Base-by-base conservation (phyloP, 495 filamentous ascomycete genomes). In the Aspergillus kassunensis region DNA sequence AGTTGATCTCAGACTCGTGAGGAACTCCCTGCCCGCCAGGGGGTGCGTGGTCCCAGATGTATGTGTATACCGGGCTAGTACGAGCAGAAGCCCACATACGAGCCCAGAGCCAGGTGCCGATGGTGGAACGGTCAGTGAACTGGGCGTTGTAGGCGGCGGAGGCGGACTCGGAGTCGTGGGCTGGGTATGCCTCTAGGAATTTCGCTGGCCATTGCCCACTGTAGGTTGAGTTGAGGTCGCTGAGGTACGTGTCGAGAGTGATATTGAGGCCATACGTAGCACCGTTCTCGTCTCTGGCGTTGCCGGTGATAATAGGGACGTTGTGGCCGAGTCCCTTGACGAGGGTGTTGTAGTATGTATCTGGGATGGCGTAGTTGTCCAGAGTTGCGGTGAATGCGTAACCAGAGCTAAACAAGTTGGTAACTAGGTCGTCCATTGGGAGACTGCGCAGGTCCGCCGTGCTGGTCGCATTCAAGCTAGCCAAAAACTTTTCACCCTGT, bases 221-320 rank as follows among this genome's bases (percentile, higher is more conserved):
- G 37, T 63, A 67, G 34, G 61, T 62, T 15, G 60, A 56, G 4
- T 33, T 25, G 24, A 56, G 54, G 57, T 62, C 61, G 42, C 43
- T 35, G 33, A 53, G 24, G 49, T 67, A 67, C 36, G 65, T 57
- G 8, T 35, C 43, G 1, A 59, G 42, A 9, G 62, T 63, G 50
- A 65, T 65, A 46, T 59, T 41, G 34, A 56, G 62, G 2, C 20
- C 27, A 8, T 51, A 42, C 2, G 61, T 53, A 15, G 65, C 65
- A 16, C 65, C 64, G 20, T 53, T 60, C 29, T 67, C 64, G 15
- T 67, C 64, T 29, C 63, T 67, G 29, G 55, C 62, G 56, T 67
- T 67, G 24, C 62, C 62, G 1, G 64, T 65, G 34, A 67, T 61
- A 15, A 67, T 49, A 36, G 64, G 65, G 73, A 78, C 33, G 66